phyloP scores from a whole-genome alignment of 257 asterid genomes.

The Solanum ahanhuiri region DNA sequence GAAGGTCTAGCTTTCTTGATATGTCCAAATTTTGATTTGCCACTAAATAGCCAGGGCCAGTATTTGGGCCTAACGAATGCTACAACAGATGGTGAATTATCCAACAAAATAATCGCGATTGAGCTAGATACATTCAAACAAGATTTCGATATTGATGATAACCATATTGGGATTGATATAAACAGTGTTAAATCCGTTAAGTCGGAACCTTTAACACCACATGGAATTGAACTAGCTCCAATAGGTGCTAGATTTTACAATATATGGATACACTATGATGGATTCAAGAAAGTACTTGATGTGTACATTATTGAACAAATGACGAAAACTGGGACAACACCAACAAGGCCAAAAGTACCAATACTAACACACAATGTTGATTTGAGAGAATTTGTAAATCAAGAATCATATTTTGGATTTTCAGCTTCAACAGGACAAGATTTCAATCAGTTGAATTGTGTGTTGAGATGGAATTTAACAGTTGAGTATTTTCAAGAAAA shows the following conservation, averaged over 20 bases:
- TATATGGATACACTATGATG: constrained; percentile 36
- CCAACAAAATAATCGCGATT: constrained; percentile 19
- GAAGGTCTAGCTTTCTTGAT: constrained; percentile 33
- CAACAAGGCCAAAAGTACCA: constrained; percentile 21
- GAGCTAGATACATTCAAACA: constrained; percentile 26
- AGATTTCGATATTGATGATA: constrained; percentile 19
- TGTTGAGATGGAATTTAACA: constrained; percentile 72
- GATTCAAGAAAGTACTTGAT: constrained; percentile 14
- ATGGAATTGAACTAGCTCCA: constrained; percentile 20
- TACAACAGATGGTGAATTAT: neutral
- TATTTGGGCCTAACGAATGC: constrained; percentile 31
- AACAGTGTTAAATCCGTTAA: constrained; percentile 12
- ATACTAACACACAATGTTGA: constrained; percentile 18
- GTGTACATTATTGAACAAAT: constrained; percentile 23
- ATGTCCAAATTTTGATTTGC: constrained; percentile 11
- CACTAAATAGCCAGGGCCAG: constrained; percentile 18
- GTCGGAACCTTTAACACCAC: neutral
- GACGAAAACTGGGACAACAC: constrained; percentile 11
- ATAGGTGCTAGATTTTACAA: neutral
- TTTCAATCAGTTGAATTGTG: constrained; percentile 40
- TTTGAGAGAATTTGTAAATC: constrained; percentile 8
- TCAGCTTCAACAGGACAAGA: constrained; percentile 62
- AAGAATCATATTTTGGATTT: constrained; percentile 66
- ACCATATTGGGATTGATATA: constrained; percentile 26
- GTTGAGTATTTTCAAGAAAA: constrained; percentile 29